These are phyloP conservation scores for Neurospora sp. DNA, from an alignment of 495 filamentous ascomycete genomes.

Conservation along the genomic window DNA sequence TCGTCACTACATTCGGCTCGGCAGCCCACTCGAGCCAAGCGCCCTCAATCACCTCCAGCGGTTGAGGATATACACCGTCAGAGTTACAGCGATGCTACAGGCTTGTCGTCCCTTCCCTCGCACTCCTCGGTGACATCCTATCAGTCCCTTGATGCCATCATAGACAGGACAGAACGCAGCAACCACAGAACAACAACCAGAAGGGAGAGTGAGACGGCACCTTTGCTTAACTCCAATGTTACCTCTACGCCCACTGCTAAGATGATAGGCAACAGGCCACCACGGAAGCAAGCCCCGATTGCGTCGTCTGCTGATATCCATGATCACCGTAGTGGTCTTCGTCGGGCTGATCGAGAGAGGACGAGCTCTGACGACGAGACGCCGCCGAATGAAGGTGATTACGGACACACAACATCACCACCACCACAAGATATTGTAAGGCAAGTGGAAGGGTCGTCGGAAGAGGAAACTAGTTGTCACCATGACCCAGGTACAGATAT, in stretches of 20 bases:
- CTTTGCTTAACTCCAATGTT: background rate
- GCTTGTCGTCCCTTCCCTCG: background rate
- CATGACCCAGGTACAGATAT: constrained; percentile 14
- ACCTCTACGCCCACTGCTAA: background rate
- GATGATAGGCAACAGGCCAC: background rate
- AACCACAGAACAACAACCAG: background rate
- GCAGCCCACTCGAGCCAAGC: background rate
- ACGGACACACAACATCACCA: background rate
- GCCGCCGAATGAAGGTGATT: background rate
- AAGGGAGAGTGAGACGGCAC: background rate
- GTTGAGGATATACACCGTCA: background rate
- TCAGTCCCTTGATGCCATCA: background rate
- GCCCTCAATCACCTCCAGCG: background rate
- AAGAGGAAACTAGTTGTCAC: background rate
- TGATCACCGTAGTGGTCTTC: background rate
- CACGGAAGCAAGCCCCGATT: background rate
- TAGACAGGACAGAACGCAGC: background rate
- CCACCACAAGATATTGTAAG: background rate
- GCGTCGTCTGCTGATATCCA: background rate
- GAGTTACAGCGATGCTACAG: background rate
- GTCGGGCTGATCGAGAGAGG: background rate
- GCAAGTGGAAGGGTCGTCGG: background rate
- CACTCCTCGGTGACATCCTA: background rate
- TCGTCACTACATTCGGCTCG: background rate
- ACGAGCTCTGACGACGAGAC: background rate